Evolutionary conservation across 805 yeast species (phyloP).

Genomic region (Candida methanosorbosa): DNA sequence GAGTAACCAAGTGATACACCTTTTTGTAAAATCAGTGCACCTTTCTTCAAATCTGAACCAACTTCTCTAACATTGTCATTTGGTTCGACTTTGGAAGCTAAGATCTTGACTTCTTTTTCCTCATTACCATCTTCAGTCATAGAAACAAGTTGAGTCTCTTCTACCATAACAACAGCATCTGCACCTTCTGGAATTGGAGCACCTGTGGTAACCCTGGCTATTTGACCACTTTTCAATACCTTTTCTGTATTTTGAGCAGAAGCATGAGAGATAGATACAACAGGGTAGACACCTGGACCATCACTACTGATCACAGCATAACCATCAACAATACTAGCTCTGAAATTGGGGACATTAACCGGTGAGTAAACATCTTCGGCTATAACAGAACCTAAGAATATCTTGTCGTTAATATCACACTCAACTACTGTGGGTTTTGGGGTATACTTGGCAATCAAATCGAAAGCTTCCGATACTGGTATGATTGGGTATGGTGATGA

Average conservation of each 20-base stretch:
- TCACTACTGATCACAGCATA: slow-evolving; percentile 39
- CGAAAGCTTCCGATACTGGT: slow-evolving; percentile 31
- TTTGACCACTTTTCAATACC: slow-evolving; percentile 19
- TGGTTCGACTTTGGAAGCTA: slow-evolving; percentile 28
- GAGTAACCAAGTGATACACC: slow-evolving; percentile 28
- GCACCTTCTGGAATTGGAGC: slow-evolving; percentile 50
- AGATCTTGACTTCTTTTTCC: slow-evolving; percentile 30
- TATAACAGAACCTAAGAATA: slow-evolving; percentile 27
- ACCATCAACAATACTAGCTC: slow-evolving; percentile 52
- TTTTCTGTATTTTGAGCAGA: slow-evolving; percentile 17
- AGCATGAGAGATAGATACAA: slow-evolving; percentile 35
- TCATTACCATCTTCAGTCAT: slow-evolving; percentile 30
- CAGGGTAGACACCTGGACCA: slow-evolving; percentile 36
- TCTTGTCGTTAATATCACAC: slow-evolving; percentile 18
- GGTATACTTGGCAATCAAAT: slow-evolving; percentile 23
- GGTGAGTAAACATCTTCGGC: slow-evolving; percentile 34
- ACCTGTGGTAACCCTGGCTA: slow-evolving; percentile 45
- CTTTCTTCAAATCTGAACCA: slow-evolving; percentile 39
- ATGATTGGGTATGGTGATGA: slow-evolving; percentile 42
- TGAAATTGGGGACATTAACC: slow-evolving; percentile 34
- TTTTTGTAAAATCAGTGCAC: slow-evolving; percentile 25
- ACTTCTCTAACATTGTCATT: slow-evolving; percentile 39
- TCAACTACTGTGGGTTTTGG: slow-evolving; percentile 19
- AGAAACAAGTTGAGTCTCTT: slow-evolving; percentile 33
- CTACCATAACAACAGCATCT: slow-evolving; percentile 46